Evolutionary conservation across 78 protist genomes (phyloP).

Genomic region (Dictyostelium firmibasis): DNA sequence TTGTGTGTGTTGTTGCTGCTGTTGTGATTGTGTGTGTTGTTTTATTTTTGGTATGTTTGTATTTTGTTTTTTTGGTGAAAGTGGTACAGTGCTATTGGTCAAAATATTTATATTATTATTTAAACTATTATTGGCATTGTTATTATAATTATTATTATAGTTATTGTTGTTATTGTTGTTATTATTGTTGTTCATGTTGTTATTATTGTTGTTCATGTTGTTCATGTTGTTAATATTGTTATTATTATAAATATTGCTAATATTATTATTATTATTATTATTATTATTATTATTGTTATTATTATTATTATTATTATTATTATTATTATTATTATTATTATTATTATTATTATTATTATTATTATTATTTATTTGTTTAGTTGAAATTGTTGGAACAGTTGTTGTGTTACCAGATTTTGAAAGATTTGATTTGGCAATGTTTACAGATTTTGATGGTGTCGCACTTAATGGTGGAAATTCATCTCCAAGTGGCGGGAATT

Average conservation of each 20-base stretch:
- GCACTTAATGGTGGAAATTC: not conserved
- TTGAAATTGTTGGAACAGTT: not conserved
- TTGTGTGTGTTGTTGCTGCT: not conserved
- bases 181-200: not conserved
- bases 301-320: not conserved
- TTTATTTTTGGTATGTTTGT: not conserved
- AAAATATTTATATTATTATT: not conserved
- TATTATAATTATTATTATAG: not conserved
- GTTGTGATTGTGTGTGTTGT: not conserved
- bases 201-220: not conserved
- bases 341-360: not conserved
- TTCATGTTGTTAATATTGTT: no score
- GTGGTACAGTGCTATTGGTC: not conserved
- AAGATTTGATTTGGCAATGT: not conserved
- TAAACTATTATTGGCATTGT: not conserved
- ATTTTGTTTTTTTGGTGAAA: not conserved
- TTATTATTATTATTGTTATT: not conserved
- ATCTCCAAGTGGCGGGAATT: conserved; percentile 25
- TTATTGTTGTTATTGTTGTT: not conserved
- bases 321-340: not conserved
- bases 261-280: not conserved
- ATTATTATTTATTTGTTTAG: not conserved
- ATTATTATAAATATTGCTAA: not conserved
- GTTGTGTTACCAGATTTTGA: not conserved
- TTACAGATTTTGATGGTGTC: not conserved